These are phyloP conservation scores for Cyclostephanos invisitatus DNA, from an alignment of 108 stramenopile genomes.

Conservation along the genomic window DNA sequence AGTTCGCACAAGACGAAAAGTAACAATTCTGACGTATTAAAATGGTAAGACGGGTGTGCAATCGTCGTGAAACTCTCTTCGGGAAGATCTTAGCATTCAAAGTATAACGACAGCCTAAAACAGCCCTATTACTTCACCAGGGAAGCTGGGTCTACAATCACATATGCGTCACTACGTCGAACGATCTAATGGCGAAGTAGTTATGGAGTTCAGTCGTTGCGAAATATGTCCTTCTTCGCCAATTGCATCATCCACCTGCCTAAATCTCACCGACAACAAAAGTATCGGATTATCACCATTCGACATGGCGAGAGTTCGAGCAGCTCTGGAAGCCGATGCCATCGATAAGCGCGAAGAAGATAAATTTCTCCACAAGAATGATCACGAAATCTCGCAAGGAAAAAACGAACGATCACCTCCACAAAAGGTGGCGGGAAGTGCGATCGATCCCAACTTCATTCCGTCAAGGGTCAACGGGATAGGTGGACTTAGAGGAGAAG, in stretches of 20 bases:
- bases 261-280: not conserved
- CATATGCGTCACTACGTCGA: constrained; percentile 22
- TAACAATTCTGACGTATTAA: not conserved
- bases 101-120: not conserved
- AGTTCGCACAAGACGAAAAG: not conserved
- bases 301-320: constrained; percentile 21
- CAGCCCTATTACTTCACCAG: not conserved
- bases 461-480: not conserved
- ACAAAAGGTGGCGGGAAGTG: not conserved
- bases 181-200: constrained; percentile 18
- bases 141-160: not conserved
- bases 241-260: not conserved
- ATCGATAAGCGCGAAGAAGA: not conserved
- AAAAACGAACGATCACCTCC: not conserved
- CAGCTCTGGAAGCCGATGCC: constrained; percentile 16
- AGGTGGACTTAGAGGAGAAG: not conserved
- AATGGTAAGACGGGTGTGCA: no score
- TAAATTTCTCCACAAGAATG: not conserved
- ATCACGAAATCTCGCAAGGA: not conserved
- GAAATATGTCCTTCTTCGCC: constrained; percentile 22
- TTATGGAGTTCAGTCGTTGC: constrained; percentile 3
- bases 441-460: not conserved
- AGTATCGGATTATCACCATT: constrained; percentile 32
- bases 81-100: not conserved
- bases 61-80: not conserved